phyloP scores from a whole-genome alignment of 805 yeast genomes.

The Sugiyamaella lignohabitans region DNA sequence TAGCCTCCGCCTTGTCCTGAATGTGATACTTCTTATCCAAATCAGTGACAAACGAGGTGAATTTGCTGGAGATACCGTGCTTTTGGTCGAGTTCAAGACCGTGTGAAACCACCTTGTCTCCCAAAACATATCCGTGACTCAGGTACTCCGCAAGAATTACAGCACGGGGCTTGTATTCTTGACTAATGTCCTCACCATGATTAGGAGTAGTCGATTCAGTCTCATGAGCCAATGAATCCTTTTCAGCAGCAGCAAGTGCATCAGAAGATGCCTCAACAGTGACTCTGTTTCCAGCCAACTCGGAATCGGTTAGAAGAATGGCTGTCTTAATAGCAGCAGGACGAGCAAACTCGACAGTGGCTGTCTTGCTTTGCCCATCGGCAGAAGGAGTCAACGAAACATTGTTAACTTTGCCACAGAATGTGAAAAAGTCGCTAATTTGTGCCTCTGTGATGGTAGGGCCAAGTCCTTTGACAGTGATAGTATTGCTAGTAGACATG shows the following conservation, averaged over 20 bases:
- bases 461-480: conserved; percentile 55
- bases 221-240: conserved; percentile 15
- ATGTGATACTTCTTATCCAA: conserved; percentile 59
- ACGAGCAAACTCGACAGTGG: conserved; percentile 48
- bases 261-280: conserved; percentile 36
- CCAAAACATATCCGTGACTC: conserved; percentile 63
- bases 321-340: conserved; percentile 67
- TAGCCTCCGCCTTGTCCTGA: conserved; percentile 44
- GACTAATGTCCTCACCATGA: conserved; percentile 46
- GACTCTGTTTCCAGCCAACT: conserved; percentile 54
- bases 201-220: conserved; percentile 19
- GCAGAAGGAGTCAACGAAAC: conserved; percentile 23
- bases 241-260: conserved; percentile 21
- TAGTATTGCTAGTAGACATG: conserved; percentile 23
- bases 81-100: conserved; percentile 60
- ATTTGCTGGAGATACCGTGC: conserved; percentile 53
- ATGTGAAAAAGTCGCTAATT: conserved; percentile 60
- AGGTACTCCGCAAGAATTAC: conserved; percentile 71
- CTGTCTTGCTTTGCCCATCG: conserved; percentile 34
- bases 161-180: conserved; percentile 71
- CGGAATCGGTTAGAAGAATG: conserved; percentile 63
- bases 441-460: conserved; percentile 43
- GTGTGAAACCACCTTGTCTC: conserved; percentile 53
- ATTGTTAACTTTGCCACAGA: conserved; percentile 54
- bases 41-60: conserved; percentile 47